A percentile compares a stretch with the other conserved stretches of the same genome.
These are phyloP conservation scores for Populus davidiana DNA, from an alignment of 345 rosid genomes.

Conservation along the genomic window DNA sequence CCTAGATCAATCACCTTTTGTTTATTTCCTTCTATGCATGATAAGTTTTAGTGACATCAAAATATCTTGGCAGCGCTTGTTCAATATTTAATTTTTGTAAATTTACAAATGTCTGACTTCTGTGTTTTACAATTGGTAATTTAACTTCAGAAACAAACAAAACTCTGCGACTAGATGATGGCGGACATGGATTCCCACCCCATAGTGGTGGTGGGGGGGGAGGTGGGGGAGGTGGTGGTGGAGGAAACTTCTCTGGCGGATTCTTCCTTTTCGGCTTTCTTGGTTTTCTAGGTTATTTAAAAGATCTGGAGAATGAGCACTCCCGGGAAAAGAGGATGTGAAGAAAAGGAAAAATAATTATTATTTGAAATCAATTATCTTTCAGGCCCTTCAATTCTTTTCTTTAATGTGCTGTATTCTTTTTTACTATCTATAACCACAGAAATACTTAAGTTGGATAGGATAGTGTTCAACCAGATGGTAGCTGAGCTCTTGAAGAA, in stretches of 20 bases:
- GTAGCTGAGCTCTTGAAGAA: too few relatives aligned
- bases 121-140: neutral
- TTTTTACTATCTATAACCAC: too few relatives aligned
- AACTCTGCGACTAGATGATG: slow-evolving; percentile 71
- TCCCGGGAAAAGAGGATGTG: slow-evolving; percentile 39
- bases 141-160: slow-evolving; percentile 19
- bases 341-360: slow-evolving; percentile 24
- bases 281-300: slow-evolving; percentile 71
- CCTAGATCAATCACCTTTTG: neutral
- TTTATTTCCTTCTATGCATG: neutral
- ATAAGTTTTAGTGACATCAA: neutral
- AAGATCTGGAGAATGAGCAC: slow-evolving; percentile 71
- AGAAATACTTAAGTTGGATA: too few relatives aligned
- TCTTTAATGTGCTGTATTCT: too few relatives aligned
- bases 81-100: neutral
- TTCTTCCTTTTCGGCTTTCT: slow-evolving; percentile 87
- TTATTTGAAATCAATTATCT: too few relatives aligned
- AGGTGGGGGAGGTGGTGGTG: slow-evolving; percentile 90
- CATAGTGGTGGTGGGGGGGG: slow-evolving; percentile 72
- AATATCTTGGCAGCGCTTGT: neutral
- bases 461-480: too few relatives aligned
- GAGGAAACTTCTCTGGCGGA: slow-evolving; percentile 87
- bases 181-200: slow-evolving; percentile 79
- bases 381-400: too few relatives aligned
- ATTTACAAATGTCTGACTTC: neutral